Conservation (phyloP, 257 asterid genomes). For the Osmanthus fragrans region DNA sequence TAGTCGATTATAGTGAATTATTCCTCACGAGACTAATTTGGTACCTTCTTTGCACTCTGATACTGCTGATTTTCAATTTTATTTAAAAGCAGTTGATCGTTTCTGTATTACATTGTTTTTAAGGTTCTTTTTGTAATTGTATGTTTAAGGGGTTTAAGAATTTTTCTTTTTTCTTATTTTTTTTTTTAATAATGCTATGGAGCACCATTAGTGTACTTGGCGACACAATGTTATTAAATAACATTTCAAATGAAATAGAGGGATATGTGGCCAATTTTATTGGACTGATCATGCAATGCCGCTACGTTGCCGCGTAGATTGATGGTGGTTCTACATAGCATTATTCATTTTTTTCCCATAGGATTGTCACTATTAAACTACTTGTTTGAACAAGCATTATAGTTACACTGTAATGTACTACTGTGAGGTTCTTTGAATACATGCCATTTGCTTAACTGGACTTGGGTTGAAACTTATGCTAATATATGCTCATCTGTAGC, state of each 20-base stretch:
- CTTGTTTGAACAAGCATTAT: background rate
- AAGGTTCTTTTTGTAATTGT: background rate
- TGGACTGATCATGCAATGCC: too few species aligned
- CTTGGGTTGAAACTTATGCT: background rate
- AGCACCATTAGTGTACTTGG: background rate
- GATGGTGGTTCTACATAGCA: too few species aligned
- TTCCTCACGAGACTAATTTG: background rate
- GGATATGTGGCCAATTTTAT: too few species aligned
- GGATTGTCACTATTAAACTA: background rate
- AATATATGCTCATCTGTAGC: background rate
- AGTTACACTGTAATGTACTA: background rate
- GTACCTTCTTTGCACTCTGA: background rate
- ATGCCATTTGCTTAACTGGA: background rate
- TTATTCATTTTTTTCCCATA: too few species aligned
- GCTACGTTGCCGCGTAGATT: too few species aligned
- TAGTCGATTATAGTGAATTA: background rate
- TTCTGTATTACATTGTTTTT: background rate
- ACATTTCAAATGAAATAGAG: background rate
- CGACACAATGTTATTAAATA: background rate
- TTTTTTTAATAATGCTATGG: background rate
- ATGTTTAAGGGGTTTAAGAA: background rate
- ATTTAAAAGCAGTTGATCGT: background rate
- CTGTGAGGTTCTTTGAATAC: background rate
- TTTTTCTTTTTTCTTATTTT: background rate
- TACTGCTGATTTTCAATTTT: background rate